Percentiles rank a stretch among this genome's conserved stretches.
phyloP scores from a whole-genome alignment of 768 basidiomycete genomes.

The Suillus lakei region DNA sequence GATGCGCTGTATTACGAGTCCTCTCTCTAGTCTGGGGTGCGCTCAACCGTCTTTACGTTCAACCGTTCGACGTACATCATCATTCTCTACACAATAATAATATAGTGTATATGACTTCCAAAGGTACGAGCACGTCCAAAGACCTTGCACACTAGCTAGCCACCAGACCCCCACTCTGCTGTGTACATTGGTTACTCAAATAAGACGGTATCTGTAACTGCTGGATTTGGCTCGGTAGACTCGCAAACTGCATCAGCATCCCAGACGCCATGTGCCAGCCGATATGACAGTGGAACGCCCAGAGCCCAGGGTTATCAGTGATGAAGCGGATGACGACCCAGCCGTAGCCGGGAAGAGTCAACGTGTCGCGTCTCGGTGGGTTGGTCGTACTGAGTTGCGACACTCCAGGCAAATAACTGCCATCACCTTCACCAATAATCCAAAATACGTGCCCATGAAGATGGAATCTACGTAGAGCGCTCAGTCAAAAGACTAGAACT shows the following conservation, averaged over 20 bases:
- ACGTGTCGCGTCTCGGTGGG: constrained; percentile 47
- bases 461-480: constrained; percentile 34
- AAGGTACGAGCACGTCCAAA: neutral
- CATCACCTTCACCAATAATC: constrained; percentile 41
- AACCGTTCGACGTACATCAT: constrained; percentile 6
- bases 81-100: neutral
- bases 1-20: neutral
- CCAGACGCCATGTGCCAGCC: constrained; percentile 46
- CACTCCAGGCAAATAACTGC: constrained; percentile 33
- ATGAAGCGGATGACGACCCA: constrained; percentile 45
- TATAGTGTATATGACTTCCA: neutral
- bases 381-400: constrained; percentile 38
- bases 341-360: constrained; percentile 43
- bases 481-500: constrained; percentile 2
- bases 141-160: constrained; percentile 21
- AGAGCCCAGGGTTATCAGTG: constrained; percentile 49
- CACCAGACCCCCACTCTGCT: constrained; percentile 33
- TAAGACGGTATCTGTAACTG: constrained; percentile 40
- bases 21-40: constrained; percentile 2
- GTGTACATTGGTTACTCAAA: constrained; percentile 37
- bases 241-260: constrained; percentile 45
- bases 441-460: constrained; percentile 43
- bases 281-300: constrained; percentile 52
- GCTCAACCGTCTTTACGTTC: constrained; percentile 11
- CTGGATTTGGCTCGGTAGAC: constrained; percentile 39